phyloP scores from a whole-genome alignment of 208 protist genomes.

The Leishmania major region DNA sequence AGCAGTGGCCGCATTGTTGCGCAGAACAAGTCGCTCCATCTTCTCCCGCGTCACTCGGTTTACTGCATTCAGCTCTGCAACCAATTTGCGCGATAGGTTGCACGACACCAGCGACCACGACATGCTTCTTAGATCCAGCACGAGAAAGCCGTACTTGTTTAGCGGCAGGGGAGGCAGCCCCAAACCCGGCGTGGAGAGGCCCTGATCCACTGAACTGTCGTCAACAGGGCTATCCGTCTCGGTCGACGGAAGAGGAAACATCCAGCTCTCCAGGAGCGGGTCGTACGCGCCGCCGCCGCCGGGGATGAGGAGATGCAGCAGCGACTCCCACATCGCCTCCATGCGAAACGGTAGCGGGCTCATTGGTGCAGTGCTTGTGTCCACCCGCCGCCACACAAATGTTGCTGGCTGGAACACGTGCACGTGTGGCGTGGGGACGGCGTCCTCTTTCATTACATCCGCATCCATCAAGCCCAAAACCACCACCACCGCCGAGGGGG shows the following conservation, averaged over 20 bases:
- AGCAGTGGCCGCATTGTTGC: not conserved
- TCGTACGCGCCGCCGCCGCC: slow-evolving; percentile 76
- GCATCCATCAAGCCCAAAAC: slow-evolving; percentile 68
- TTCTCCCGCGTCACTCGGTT: slow-evolving; percentile 29
- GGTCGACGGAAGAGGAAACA: slow-evolving; percentile 59
- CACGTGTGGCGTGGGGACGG: slow-evolving; percentile 39
- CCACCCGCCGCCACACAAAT: slow-evolving; percentile 67
- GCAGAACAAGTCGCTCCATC: slow-evolving; percentile 13
- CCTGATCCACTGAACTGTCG: not conserved
- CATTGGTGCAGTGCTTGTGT: slow-evolving; percentile 59
- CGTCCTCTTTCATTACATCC: slow-evolving; percentile 1
- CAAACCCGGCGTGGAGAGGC: not conserved
- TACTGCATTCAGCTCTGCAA: slow-evolving; percentile 36
- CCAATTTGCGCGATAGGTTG: slow-evolving; percentile 51
- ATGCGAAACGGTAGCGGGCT: slow-evolving; percentile 84
- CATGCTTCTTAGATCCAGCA: slow-evolving; percentile 63
- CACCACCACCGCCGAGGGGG: slow-evolving; percentile 43
- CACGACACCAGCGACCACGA: slow-evolving; percentile 78
- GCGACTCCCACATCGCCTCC: slow-evolving; percentile 63
- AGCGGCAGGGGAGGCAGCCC: slow-evolving; percentile 8
- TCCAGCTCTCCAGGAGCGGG: slow-evolving; percentile 56
- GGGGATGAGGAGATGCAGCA: slow-evolving; percentile 58
- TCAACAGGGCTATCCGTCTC: not conserved
- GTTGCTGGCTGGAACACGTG: slow-evolving; percentile 79
- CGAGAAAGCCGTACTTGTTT: slow-evolving; percentile 70